phyloP scores from a whole-genome alignment of 352 stramenopile genomes.

The Globisporangium okanoganense region DNA sequence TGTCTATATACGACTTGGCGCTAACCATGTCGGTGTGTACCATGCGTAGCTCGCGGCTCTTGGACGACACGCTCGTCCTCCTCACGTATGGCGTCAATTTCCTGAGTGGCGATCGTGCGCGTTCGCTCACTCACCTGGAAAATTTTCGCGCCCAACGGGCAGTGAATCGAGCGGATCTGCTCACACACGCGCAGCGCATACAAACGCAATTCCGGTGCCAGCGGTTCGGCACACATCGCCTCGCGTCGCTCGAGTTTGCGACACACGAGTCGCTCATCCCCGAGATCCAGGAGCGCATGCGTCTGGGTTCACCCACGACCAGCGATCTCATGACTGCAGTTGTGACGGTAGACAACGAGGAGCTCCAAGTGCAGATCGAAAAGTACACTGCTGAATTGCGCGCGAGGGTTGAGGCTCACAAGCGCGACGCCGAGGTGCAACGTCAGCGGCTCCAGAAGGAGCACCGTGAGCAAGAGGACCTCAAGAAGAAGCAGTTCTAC shows the following conservation, averaged over 20 bases:
- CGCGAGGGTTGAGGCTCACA: conserved; percentile 29
- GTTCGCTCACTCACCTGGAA: conserved; percentile 15
- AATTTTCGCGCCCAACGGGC: conserved; percentile 7
- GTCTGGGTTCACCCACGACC: not conserved
- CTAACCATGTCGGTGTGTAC: not conserved
- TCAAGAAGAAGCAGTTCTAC: conserved; percentile 32
- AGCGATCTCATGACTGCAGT: conserved; percentile 14
- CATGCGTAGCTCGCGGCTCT: conserved; percentile 18
- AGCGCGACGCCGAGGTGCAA: conserved; percentile 29
- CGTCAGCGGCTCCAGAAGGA: conserved; percentile 30
- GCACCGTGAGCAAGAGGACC: conserved; percentile 33
- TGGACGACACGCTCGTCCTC: conserved; percentile 48
- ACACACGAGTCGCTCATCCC: conserved; percentile 34
- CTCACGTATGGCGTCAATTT: conserved; percentile 39
- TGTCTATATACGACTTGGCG: not conserved
- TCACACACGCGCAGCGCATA: conserved; percentile 26
- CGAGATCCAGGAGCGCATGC: conserved; percentile 30
- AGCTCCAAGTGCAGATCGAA: conserved; percentile 36
- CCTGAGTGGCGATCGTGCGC: conserved; percentile 19
- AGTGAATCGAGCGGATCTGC: conserved; percentile 12
- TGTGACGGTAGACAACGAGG: conserved; percentile 28
- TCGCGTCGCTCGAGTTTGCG: conserved; percentile 33
- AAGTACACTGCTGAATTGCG: conserved; percentile 36
- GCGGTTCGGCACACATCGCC: conserved; percentile 42
- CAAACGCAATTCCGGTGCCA: conserved; percentile 36